Percentiles rank a stretch among this genome's conserved stretches.
Evolutionary conservation across 208 protist species (phyloP).

Genomic region (Acanthamoeba healyi): DNA sequence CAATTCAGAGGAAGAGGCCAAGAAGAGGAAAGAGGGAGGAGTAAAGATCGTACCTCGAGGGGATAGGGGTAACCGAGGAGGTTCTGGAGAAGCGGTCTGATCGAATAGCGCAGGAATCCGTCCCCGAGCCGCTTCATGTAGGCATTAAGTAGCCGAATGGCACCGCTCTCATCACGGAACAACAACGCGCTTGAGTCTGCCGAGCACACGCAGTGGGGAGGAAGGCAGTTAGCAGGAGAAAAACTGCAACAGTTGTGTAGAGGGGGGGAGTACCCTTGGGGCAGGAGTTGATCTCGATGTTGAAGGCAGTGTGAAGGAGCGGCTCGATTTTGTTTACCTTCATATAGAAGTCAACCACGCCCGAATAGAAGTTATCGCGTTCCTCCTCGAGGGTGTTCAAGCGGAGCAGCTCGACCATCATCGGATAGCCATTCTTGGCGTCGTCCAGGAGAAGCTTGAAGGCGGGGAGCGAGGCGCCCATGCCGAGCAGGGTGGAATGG

Average conservation of each 20-base stretch:
- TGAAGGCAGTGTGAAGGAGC: background rate
- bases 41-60: background rate
- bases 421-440: background rate
- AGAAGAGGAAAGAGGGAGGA: background rate
- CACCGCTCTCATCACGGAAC: constrained; percentile 9
- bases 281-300: constrained; percentile 25
- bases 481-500: background rate
- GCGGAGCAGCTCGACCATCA: constrained; percentile 15
- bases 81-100: constrained; percentile 6
- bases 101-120: constrained; percentile 11
- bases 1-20: background rate
- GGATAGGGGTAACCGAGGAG: background rate
- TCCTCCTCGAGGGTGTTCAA: background rate
- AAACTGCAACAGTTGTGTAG: too few relatives aligned
- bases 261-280: constrained; percentile 1
- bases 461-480: background rate
- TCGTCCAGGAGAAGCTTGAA: background rate
- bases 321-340: constrained; percentile 15
- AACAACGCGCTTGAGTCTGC: background rate
- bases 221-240: background rate
- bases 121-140: constrained; percentile 18
- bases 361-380: background rate
- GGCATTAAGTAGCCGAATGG: background rate
- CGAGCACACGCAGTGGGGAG: background rate
- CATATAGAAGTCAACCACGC: background rate